Evolutionary conservation across 1,139 yeast genomes (phyloP), one percentile per base, ranked within the genome.

Genomic region (Kluyveromyces sp.): DNA sequence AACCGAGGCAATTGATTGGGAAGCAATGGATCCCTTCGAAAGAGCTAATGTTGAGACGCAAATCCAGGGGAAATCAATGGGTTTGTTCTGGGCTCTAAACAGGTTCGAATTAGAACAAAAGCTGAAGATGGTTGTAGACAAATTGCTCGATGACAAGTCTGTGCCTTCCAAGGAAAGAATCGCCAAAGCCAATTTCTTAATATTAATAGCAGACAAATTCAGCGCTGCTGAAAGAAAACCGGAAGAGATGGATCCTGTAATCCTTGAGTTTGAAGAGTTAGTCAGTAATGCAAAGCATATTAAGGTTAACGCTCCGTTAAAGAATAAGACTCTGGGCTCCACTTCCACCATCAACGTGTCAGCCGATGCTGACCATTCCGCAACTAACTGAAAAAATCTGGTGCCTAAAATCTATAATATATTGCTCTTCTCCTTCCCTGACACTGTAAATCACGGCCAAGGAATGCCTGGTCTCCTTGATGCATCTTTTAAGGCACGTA

Each of bases 21-120:
- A 68, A 18, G 65, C 70, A 44, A 68, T 68, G 49, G 82, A 77
- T 51, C 67, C 67, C 39, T 67, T 68, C 46, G 73, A 75, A 56
- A 75, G 75, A 50, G 81, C 77, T 4, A 83, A 80, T 56, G 73
- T 76, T 57, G 87, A 82, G 57, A 70, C 82, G 44, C 66, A 74
- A 30, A 74, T 82, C 63, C 80, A 83, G 2, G 92, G 94, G 22
- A 83, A 83, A 60, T 71, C 83, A 42, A 70, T 83, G 45, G 83
- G 83, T 15, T 80, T 86, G 8, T 87, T 85, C 18, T 83, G 94
- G 94, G 84, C 83, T 1, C 73, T 84, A 34, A 78, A 87, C 13
- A 82, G 80, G 55, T 83, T 77, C 57, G 94, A 83, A 63, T 78
- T 83, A 39, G 79, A 81, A 39, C 76, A 80, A 22, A 75, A 82